A percentile compares a stretch with the other conserved stretches of the same genome.
These are phyloP conservation scores for Globisporangium echinulatum DNA, from an alignment of 352 stramenopile species.

Conservation along the genomic window DNA sequence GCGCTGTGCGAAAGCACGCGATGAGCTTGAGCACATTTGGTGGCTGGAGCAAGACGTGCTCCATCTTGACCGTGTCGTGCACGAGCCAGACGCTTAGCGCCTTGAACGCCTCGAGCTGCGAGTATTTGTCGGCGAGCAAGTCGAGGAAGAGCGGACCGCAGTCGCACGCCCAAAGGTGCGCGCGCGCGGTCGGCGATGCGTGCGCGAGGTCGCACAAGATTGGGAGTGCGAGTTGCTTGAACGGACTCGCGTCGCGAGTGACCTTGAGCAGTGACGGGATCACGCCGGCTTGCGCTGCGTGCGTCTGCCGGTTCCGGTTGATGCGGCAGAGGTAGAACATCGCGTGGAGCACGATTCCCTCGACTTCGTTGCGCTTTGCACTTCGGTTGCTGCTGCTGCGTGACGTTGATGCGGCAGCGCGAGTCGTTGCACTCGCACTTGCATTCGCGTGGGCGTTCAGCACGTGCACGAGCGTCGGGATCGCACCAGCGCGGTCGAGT, in stretches of 20 bases:
- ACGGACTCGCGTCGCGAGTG: slow-evolving; percentile 68
- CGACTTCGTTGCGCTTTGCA: slow-evolving; percentile 71
- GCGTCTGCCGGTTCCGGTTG: slow-evolving; percentile 85
- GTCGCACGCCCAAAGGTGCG: slow-evolving; percentile 81
- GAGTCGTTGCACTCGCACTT: no score
- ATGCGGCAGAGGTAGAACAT: slow-evolving; percentile 94
- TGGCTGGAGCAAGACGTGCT: slow-evolving; percentile 46
- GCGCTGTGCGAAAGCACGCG: slow-evolving; percentile 53
- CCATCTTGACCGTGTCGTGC: slow-evolving; percentile 80
- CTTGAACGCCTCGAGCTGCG: slow-evolving; percentile 87
- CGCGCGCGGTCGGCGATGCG: slow-evolving; percentile 74
- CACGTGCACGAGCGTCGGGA: slow-evolving; percentile 76
- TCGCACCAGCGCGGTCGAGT: slow-evolving; percentile 83
- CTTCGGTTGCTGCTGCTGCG: slow-evolving; percentile 8
- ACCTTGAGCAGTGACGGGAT: slow-evolving; percentile 89
- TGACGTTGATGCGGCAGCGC: neutral
- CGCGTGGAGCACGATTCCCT: slow-evolving; percentile 88
- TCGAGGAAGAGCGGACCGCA: slow-evolving; percentile 83
- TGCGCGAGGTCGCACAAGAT: slow-evolving; percentile 91
- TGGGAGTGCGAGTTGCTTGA: slow-evolving; percentile 91
- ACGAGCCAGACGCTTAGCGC: slow-evolving; percentile 83
- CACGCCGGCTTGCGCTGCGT: slow-evolving; percentile 84
- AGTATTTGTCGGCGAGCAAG: slow-evolving; percentile 86
- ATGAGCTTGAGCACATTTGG: slow-evolving; percentile 32
- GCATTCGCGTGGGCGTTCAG: slow-evolving; percentile 44